Conservation (phyloP, 768 basidiomycete genomes). For the Dioszegia crocea region DNA sequence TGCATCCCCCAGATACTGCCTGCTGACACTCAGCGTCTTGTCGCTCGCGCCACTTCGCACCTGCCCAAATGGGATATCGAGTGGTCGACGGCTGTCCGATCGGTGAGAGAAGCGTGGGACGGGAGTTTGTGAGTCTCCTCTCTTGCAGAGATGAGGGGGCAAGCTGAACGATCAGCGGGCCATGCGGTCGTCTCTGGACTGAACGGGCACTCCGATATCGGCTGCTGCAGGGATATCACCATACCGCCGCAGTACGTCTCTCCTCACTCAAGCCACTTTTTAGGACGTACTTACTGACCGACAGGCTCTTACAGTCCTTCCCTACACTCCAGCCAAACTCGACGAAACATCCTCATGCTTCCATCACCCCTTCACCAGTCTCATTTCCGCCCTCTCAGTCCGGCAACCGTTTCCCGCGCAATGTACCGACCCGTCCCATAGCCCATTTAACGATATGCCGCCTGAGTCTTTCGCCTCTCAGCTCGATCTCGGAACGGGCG, state of each 20-base stretch:
- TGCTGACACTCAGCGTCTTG: no score
- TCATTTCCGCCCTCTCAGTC: not conserved
- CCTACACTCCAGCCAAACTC: not conserved
- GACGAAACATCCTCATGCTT: not conserved
- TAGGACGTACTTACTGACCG: not conserved
- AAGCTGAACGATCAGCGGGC: slow-evolving; percentile 1
- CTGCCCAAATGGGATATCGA: not conserved
- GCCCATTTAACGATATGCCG: not conserved
- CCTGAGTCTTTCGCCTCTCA: not conserved
- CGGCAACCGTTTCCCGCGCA: not conserved
- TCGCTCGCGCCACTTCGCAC: not conserved
- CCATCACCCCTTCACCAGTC: not conserved
- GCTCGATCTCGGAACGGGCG: not conserved
- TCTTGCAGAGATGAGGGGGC: not conserved
- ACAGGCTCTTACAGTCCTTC: not conserved
- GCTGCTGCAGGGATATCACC: slow-evolving; percentile 1
- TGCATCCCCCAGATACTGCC: no score
- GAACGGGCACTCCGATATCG: slow-evolving; percentile 1
- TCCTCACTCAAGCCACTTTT: not conserved
- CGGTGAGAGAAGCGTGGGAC: not conserved
- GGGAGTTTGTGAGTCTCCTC: not conserved
- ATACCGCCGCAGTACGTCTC: slow-evolving; percentile 1
- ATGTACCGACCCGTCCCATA: not conserved
- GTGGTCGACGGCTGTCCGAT: not conserved
- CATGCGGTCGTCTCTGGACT: slow-evolving; percentile 4